These are phyloP conservation scores for Aspergillus sp. DNA, from an alignment of 2,329 filamentous ascomycete species.

Conservation along the genomic window DNA sequence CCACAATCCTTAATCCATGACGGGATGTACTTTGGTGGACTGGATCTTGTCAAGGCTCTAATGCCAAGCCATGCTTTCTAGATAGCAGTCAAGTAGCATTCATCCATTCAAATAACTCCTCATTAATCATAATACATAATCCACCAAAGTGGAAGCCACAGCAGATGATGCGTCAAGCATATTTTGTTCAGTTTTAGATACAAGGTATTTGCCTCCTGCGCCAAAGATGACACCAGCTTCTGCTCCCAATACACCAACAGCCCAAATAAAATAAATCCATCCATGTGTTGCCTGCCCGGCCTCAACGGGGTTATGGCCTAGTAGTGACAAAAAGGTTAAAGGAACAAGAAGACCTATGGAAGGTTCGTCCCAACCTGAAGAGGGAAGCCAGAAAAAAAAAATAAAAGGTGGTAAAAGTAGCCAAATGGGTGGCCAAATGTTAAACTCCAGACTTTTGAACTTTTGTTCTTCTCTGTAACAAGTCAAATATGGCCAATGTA, in stretches of 20 bases:
- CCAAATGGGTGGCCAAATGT: conserved; percentile 11
- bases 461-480: neutral
- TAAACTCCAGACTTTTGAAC: conserved; percentile 7
- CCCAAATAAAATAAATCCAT: conserved; percentile 6
- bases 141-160: neutral
- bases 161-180: conserved; percentile 10
- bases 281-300: neutral
- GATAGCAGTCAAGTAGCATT: too few relatives aligned
- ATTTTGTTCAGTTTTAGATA: conserved; percentile 2
- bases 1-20: too few relatives aligned
- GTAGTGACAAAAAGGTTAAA: conserved; percentile 3
- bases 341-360: neutral
- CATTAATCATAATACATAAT: conserved; percentile 2
- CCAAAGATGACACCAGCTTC: conserved; percentile 1
- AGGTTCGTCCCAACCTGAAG: neutral
- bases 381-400: neutral
- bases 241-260: conserved; percentile 10
- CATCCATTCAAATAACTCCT: neutral
- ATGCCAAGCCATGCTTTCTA: too few relatives aligned
- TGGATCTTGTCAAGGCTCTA: too few relatives aligned
- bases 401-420: neutral
- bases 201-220: conserved; percentile 3
- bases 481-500: neutral
- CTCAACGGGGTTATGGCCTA: conserved; percentile 1
- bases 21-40: too few relatives aligned